Conservation (phyloP, 192 early-diverging fungal genomes). For the Entomortierella parvispora region DNA sequence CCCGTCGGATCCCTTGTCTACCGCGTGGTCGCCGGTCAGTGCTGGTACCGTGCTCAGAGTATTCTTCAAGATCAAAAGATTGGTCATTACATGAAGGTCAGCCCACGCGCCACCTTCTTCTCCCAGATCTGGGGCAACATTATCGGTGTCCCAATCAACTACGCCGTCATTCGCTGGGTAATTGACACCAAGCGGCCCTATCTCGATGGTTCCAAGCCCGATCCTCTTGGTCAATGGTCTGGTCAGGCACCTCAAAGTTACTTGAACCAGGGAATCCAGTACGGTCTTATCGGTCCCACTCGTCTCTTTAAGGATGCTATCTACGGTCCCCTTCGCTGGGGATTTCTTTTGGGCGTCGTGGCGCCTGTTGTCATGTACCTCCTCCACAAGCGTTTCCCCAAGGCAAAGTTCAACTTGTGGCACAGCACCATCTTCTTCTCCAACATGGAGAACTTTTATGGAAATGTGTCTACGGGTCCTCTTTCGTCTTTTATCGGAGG, state of each 20-base stretch:
- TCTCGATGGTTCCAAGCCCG: constrained; percentile 46
- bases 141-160: constrained; percentile 55
- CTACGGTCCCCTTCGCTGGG: constrained; percentile 57
- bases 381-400: constrained; percentile 55
- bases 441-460: constrained; percentile 55
- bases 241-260: constrained; percentile 42
- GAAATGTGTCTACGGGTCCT: constrained; percentile 55
- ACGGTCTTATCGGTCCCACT: constrained; percentile 46
- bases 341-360: constrained; percentile 51
- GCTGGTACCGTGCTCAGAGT: constrained; percentile 57
- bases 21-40: constrained; percentile 53
- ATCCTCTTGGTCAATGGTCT: constrained; percentile 59
- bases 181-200: constrained; percentile 56
- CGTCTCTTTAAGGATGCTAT: constrained; percentile 46
- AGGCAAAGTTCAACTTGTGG: constrained; percentile 54
- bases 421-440: constrained; percentile 57
- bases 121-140: constrained; percentile 57
- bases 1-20: constrained; percentile 50
- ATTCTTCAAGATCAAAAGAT: constrained; percentile 53
- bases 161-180: constrained; percentile 53
- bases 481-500: constrained; percentile 53
- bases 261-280: constrained; percentile 53
- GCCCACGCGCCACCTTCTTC: constrained; percentile 40
- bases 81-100: constrained; percentile 54
- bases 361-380: constrained; percentile 52